A percentile compares a stretch with the other conserved stretches of the same genome.
Conservation (phyloP, 1,139 yeast species). For the Candida sp. region DNA sequence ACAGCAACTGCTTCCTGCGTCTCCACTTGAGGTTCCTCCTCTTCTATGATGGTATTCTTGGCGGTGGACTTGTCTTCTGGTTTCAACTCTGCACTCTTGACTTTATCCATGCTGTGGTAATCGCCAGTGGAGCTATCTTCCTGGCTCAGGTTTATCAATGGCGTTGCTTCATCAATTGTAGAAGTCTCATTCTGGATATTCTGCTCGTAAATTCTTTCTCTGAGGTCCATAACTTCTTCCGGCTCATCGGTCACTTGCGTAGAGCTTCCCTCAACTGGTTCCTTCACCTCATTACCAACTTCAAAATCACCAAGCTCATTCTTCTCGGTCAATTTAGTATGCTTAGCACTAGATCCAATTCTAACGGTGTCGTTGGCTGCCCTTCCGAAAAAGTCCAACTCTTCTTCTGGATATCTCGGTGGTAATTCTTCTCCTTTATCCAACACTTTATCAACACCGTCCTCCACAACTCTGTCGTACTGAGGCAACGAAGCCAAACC, state of each 20-base stretch:
- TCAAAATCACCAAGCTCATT: slow-evolving; percentile 15
- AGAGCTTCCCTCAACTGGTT: slow-evolving; percentile 17
- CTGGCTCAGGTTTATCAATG: slow-evolving; percentile 9
- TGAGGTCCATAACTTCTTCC: slow-evolving; percentile 43
- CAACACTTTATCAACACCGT: slow-evolving; percentile 49
- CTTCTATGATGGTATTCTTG: slow-evolving; percentile 1
- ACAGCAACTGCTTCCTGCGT: not conserved
- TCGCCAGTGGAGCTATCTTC: not conserved
- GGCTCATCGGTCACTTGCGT: slow-evolving; percentile 37
- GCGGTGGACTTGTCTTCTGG: slow-evolving; percentile 5
- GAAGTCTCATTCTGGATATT: slow-evolving; percentile 17
- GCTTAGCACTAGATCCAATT: slow-evolving; percentile 28
- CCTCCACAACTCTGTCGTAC: slow-evolving; percentile 28
- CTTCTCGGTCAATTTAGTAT: slow-evolving; percentile 16
- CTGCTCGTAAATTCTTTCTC: slow-evolving; percentile 42
- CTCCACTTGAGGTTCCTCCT: not conserved
- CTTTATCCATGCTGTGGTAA: not conserved
- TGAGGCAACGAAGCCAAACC: slow-evolving; percentile 49
- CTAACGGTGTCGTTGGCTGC: slow-evolving; percentile 22
- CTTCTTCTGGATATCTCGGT: slow-evolving; percentile 67
- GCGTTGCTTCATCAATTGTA: slow-evolving; percentile 13
- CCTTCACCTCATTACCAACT: slow-evolving; percentile 19
- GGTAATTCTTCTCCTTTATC: slow-evolving; percentile 80
- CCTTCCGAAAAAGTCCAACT: slow-evolving; percentile 67
- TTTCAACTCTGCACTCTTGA: slow-evolving; percentile 3